Conservation (phyloP, 2,329 filamentous ascomycete genomes). For the Westerdykella aurantiaca region DNA sequence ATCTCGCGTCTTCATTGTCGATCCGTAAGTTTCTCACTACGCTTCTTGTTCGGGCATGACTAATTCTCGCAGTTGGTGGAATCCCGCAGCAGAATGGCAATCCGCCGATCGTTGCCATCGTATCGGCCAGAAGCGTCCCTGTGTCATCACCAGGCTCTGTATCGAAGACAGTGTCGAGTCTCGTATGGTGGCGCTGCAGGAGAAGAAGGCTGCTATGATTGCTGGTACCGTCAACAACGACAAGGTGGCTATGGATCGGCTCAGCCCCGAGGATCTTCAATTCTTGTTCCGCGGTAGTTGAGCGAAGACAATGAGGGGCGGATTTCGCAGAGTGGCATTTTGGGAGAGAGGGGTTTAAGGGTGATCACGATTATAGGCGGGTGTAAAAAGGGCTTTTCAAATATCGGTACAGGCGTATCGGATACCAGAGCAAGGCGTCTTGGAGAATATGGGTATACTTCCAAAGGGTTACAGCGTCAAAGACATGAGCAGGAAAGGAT, state of each 20-base stretch:
- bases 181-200: slow-evolving; percentile 89
- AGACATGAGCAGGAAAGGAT: too few species aligned
- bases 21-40: slow-evolving; percentile 62
- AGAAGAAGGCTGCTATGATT: slow-evolving; percentile 99
- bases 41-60: slow-evolving; percentile 5
- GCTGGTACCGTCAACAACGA: slow-evolving; percentile 94
- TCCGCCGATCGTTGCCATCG: slow-evolving; percentile 81
- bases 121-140: slow-evolving; percentile 90
- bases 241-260: slow-evolving; percentile 81
- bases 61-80: slow-evolving; percentile 74
- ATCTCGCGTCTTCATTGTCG: slow-evolving; percentile 89
- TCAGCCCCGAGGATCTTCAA: slow-evolving; percentile 88
- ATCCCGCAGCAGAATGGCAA: slow-evolving; percentile 99
- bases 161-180: slow-evolving; percentile 97
- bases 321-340: too few species aligned
- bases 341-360: not conserved
- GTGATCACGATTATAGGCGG: too few species aligned
- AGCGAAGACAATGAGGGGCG: slow-evolving; percentile 1
- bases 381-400: too few species aligned
- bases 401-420: too few species aligned
- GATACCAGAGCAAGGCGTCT: too few species aligned
- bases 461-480: too few species aligned
- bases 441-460: too few species aligned
- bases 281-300: slow-evolving; percentile 83
- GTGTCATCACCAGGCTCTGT: slow-evolving; percentile 87